Percentiles rank a stretch among this genome's conserved stretches.
Conservation (phyloP, 2,329 filamentous ascomycete genomes). For the Penicillium sp. region DNA sequence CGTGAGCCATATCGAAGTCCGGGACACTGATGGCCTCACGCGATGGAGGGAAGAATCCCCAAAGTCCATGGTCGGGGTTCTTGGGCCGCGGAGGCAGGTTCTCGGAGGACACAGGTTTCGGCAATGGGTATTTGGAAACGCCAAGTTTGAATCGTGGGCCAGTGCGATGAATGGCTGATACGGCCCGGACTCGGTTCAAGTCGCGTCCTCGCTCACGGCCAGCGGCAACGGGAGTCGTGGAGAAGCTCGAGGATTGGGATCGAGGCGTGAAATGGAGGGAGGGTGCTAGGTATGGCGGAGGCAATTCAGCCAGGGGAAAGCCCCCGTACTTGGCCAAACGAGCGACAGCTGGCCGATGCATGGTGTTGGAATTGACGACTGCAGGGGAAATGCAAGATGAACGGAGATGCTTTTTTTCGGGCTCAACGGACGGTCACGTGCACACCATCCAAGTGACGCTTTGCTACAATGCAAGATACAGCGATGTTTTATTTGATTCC, state of each 20-base stretch:
- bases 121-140: constrained; percentile 70
- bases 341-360: constrained; percentile 39
- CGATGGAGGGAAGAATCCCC: constrained; percentile 81
- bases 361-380: constrained; percentile 25
- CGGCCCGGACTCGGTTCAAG: constrained; percentile 75
- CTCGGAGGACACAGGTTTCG: constrained; percentile 65
- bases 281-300: constrained; percentile 47
- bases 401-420: constrained; percentile 3
- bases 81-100: constrained; percentile 50
- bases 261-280: constrained; percentile 38
- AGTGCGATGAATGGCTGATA: constrained; percentile 76
- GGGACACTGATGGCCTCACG: constrained; percentile 70
- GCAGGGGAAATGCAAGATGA: background rate
- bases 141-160: constrained; percentile 74
- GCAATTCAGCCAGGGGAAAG: constrained; percentile 38
- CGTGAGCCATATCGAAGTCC: constrained; percentile 69
- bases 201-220: constrained; percentile 64
- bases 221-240: constrained; percentile 54
- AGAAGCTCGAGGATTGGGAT: constrained; percentile 45
- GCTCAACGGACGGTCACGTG: constrained; percentile 3
- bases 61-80: constrained; percentile 81
- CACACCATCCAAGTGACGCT: background rate
- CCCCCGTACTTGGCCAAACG: constrained; percentile 36
- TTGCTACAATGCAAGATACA: background rate
- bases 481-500: background rate